phyloP scores from a whole-genome alignment of 768 basidiomycete genomes.

The Lactifluus rugatus region DNA sequence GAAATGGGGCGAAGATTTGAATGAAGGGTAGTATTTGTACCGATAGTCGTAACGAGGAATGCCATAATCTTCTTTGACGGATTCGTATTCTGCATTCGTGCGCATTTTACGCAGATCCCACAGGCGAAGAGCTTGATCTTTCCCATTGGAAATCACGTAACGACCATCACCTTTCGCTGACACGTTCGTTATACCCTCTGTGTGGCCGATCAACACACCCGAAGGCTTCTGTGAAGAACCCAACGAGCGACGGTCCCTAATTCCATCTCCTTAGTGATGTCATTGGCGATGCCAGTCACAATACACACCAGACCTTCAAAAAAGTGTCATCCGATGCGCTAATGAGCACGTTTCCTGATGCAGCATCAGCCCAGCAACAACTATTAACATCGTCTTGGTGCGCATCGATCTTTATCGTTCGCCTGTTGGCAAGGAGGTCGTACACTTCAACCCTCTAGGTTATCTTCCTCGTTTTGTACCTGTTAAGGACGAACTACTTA shows the following conservation, averaged over 20 bases:
- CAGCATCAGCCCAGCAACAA: slow-evolving; percentile 90
- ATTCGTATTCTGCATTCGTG: slow-evolving; percentile 56
- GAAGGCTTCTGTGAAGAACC: slow-evolving; percentile 59
- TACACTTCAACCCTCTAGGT: slow-evolving; percentile 51
- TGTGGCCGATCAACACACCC: slow-evolving; percentile 90
- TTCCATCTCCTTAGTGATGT: background rate
- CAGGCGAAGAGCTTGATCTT: slow-evolving; percentile 84
- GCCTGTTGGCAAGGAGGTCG: slow-evolving; percentile 69
- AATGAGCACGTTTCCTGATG: slow-evolving; percentile 87
- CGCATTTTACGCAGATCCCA: slow-evolving; percentile 96
- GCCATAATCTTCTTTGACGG: slow-evolving; percentile 45
- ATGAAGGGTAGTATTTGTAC: slow-evolving; percentile 30
- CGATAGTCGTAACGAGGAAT: slow-evolving; percentile 69
- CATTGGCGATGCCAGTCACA: background rate
- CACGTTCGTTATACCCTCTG: slow-evolving; percentile 91
- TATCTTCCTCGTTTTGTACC: background rate
- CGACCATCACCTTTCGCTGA: slow-evolving; percentile 95
- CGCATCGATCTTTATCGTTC: slow-evolving; percentile 79
- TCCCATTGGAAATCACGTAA: slow-evolving; percentile 91
- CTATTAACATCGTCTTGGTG: slow-evolving; percentile 91
- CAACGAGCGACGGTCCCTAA: slow-evolving; percentile 45
- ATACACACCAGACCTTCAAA: slow-evolving; percentile 83
- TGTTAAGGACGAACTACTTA: slow-evolving; percentile 22
- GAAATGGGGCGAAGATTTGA: background rate
- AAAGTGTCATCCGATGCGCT: slow-evolving; percentile 93